Conservation (phyloP, 768 basidiomycete species). For the Boletus sp. region DNA sequence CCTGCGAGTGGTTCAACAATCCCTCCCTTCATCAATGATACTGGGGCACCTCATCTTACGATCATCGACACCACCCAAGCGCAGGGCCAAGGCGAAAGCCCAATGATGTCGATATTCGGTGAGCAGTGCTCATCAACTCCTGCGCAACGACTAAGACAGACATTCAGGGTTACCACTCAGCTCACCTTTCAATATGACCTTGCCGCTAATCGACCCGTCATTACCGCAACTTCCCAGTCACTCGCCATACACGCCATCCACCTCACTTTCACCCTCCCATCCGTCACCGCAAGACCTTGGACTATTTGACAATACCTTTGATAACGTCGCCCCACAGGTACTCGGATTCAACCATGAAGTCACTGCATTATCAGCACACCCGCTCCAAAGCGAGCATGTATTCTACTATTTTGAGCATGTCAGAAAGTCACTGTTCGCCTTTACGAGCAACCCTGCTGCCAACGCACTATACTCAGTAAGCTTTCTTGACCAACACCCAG, state of each 20-base stretch:
- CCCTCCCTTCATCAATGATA: slow-evolving; percentile 21
- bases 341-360: slow-evolving; percentile 24
- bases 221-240: slow-evolving; percentile 29
- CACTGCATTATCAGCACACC: slow-evolving; percentile 35
- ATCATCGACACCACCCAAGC: slow-evolving; percentile 19
- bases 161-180: slow-evolving; percentile 24
- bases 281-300: slow-evolving; percentile 33
- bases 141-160: slow-evolving; percentile 10
- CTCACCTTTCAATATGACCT: slow-evolving; percentile 30
- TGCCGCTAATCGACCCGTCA: slow-evolving; percentile 28
- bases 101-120: slow-evolving; percentile 31
- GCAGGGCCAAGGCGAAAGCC: slow-evolving; percentile 22
- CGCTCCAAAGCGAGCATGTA: slow-evolving; percentile 55
- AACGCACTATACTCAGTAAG: slow-evolving; percentile 66
- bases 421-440: slow-evolving; percentile 61
- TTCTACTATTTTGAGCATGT: slow-evolving; percentile 76
- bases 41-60: slow-evolving; percentile 18
- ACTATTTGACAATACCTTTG: slow-evolving; percentile 35
- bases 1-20: slow-evolving; percentile 21
- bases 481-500: slow-evolving; percentile 1
- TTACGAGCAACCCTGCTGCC: slow-evolving; percentile 58
- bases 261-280: slow-evolving; percentile 32
- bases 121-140: background rate
- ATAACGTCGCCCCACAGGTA: slow-evolving; percentile 31
- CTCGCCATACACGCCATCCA: slow-evolving; percentile 34